Percentiles rank a stretch among this genome's conserved stretches.
Conservation (phyloP, 345 rosid genomes). For the Lenwebbia sp. region DNA sequence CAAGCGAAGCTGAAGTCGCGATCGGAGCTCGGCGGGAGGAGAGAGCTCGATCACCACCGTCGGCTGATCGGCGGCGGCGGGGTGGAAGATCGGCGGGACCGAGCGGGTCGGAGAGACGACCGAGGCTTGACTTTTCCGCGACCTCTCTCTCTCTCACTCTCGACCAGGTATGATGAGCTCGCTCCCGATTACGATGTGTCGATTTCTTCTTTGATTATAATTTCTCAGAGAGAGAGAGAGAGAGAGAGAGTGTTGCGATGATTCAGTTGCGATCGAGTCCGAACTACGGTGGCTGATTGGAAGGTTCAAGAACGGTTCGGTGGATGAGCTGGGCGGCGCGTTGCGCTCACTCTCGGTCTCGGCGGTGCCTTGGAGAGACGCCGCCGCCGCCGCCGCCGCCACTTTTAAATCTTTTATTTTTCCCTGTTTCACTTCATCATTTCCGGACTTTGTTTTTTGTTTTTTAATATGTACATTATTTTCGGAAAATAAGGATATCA, state of each 20-base stretch:
- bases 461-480: neutral
- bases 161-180: neutral
- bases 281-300: neutral
- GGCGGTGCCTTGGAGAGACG: neutral
- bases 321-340: neutral
- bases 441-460: neutral
- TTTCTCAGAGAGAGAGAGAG: neutral
- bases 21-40: neutral
- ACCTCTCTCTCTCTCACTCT: neutral
- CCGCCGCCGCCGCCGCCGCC: neutral
- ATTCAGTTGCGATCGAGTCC: neutral
- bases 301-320: neutral
- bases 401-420: neutral
- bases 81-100: neutral
- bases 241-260: neutral
- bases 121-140: neutral
- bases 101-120: neutral
- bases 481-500: neutral
- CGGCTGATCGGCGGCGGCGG: neutral
- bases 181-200: neutral
- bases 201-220: neutral
- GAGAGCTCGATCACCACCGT: neutral
- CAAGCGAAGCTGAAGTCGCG: neutral
- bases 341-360: neutral
- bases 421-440: neutral